Conservation (phyloP, 139 green algal genomes). For the Axilococcus clingmanii region DNA sequence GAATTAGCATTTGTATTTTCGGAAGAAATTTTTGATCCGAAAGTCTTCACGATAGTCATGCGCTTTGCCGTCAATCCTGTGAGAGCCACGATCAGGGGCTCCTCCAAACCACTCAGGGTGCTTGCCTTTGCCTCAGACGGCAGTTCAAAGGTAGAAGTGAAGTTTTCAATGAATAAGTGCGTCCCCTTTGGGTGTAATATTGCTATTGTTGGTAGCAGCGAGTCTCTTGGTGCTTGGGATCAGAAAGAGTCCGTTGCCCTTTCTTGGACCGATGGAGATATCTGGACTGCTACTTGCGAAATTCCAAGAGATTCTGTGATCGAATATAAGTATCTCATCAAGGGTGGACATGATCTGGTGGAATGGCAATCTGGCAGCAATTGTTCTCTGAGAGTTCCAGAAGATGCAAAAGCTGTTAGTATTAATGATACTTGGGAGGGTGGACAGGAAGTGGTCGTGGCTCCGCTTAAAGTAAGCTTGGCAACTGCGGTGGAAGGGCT, state of each 20-base stretch:
- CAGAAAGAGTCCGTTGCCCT: slow-evolving; percentile 9
- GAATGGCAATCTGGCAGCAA: slow-evolving; percentile 34
- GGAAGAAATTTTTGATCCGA: background rate
- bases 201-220: slow-evolving; percentile 25
- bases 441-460: background rate
- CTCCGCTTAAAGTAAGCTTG: background rate
- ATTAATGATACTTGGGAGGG: background rate
- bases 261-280: slow-evolving; percentile 38
- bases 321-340: slow-evolving; percentile 40
- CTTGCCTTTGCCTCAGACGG: background rate
- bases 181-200: slow-evolving; percentile 26
- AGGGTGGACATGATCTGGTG: slow-evolving; percentile 5
- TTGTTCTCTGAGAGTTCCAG: slow-evolving; percentile 10
- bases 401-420: background rate
- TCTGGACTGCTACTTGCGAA: slow-evolving; percentile 32
- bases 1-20: background rate
- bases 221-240: slow-evolving; percentile 34
- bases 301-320: slow-evolving; percentile 16
- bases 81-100: no score
- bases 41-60: no score
- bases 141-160: background rate
- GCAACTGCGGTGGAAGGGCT: no score
- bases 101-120: no score
- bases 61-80: background rate
- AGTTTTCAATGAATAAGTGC: slow-evolving; percentile 3